Evolutionary conservation across 768 basidiomycete genomes (phyloP), one percentile per base, ranked within the genome.

Genomic region (Auriscalpium vulgare): DNA sequence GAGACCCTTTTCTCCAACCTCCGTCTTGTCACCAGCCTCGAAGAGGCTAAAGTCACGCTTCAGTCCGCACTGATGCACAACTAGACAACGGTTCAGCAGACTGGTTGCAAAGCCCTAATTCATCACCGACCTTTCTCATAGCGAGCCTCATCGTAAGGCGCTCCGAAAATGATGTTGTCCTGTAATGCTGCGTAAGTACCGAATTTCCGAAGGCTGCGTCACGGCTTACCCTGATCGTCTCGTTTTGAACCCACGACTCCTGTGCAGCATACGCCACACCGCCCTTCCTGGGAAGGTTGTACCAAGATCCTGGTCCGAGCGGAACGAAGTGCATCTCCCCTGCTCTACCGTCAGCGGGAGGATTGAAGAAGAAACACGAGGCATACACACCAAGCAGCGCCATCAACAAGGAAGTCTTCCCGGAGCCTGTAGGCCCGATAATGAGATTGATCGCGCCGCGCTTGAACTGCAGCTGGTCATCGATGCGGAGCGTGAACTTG

Each of bases 231-330:
- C 72, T 74, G 52, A 90, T 87, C 0, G 87, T 89, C 57, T 86
- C 87, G 59, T 90, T 91, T 67, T 85, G 80, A 2, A 91, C 84
- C 89, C 89, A 95, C 5, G 87, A 83, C 65, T 91, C 88, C 66
- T 95, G 91, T 4, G 86, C 85, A 8, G 86, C 86, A 66, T 88
- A 91, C 2, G 88, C 83, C 40, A 94, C 77, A 6, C 90, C 88
- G 1, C 76, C 76, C 4, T 71, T 71, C 2, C 88, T 74, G 23
- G 90, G 89, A 7, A 92, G 77, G 59, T 80, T 81, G 68, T 78
- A 87, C 78, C 80, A 86, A 0, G 87, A 82, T 44, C 79, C 76
- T 1, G 78, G 72, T 8, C 70, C 66, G 8, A 71, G 71, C 2
- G 77, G 79, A 8, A 77, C 67, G 63, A 81, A 83, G 65, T 87